These are phyloP conservation scores for Melocanna baccifera DNA, from an alignment of 176 grass and related monocot species.

Conservation along the genomic window DNA sequence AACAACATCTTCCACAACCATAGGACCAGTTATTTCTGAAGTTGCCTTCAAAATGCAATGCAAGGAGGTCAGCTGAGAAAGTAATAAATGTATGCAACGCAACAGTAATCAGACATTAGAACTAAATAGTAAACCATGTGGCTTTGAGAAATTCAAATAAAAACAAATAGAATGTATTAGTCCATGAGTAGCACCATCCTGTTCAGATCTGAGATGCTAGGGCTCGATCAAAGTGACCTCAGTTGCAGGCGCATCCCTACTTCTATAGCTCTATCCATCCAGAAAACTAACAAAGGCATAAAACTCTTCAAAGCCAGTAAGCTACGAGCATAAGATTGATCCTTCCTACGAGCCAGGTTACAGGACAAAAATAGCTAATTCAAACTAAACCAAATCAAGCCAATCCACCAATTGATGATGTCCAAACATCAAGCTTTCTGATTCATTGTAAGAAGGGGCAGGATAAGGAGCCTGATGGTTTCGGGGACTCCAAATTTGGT, in stretches of 20 bases:
- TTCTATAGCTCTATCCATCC: background rate
- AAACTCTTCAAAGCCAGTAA: background rate
- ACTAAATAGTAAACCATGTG: conserved; percentile 1
- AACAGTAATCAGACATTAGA: background rate
- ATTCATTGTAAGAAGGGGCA: background rate
- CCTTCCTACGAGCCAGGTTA: background rate
- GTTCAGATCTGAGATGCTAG: background rate
- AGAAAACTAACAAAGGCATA: background rate
- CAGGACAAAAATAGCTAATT: background rate
- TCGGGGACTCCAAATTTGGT: background rate
- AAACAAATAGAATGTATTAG: background rate
- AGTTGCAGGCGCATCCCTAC: background rate
- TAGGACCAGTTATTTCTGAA: conserved; percentile 82
- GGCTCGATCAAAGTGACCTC: background rate
- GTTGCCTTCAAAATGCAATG: conserved; percentile 49
- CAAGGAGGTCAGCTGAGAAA: conserved; percentile 16
- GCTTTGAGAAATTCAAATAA: background rate
- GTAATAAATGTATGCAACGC: background rate
- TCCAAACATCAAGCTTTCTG: conserved; percentile 2
- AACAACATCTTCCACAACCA: conserved; percentile 92
- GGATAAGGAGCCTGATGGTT: background rate
- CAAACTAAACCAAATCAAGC: background rate
- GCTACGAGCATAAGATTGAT: background rate
- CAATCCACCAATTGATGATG: background rate
- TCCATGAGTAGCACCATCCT: background rate